phyloP scores from a whole-genome alignment of 768 basidiomycete genomes.

The Tulasnella sp. region DNA sequence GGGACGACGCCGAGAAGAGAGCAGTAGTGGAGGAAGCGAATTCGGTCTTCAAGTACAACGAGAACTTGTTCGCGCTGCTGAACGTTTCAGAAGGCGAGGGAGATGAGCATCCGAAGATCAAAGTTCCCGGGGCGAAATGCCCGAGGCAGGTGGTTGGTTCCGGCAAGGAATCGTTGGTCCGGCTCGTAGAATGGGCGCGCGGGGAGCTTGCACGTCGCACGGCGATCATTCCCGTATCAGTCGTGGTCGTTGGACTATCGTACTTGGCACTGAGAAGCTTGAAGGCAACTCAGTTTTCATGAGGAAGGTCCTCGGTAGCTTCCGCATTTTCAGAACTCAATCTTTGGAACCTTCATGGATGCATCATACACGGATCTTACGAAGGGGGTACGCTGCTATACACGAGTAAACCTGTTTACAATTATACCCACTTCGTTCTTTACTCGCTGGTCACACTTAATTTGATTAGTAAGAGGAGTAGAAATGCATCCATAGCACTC shows the following conservation, averaged over 20 bases:
- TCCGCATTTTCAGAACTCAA: too few relatives aligned
- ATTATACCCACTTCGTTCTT: too few relatives aligned
- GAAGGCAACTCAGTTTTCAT: background rate
- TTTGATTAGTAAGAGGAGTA: too few relatives aligned
- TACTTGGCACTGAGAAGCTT: background rate
- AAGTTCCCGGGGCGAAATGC: background rate
- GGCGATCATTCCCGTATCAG: background rate
- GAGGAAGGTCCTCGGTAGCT: too few relatives aligned
- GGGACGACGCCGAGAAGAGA: constrained; percentile 41
- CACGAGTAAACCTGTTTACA: too few relatives aligned
- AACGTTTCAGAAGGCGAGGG: constrained; percentile 35
- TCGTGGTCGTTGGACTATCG: background rate
- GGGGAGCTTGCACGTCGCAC: background rate
- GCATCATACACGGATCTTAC: too few relatives aligned
- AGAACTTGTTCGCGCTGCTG: constrained; percentile 37
- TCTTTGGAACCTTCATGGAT: too few relatives aligned
- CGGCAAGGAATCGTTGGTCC: background rate
- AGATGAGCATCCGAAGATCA: constrained; percentile 31
- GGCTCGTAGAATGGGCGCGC: background rate
- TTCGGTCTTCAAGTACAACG: constrained; percentile 44
- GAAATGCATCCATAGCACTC: too few relatives aligned
- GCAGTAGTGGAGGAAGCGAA: constrained; percentile 42
- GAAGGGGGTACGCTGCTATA: too few relatives aligned
- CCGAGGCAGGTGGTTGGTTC: background rate
- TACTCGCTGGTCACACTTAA: too few relatives aligned